phyloP scores from a whole-genome alignment of 345 rosid genomes.

The Hibiscus tridactylites region DNA sequence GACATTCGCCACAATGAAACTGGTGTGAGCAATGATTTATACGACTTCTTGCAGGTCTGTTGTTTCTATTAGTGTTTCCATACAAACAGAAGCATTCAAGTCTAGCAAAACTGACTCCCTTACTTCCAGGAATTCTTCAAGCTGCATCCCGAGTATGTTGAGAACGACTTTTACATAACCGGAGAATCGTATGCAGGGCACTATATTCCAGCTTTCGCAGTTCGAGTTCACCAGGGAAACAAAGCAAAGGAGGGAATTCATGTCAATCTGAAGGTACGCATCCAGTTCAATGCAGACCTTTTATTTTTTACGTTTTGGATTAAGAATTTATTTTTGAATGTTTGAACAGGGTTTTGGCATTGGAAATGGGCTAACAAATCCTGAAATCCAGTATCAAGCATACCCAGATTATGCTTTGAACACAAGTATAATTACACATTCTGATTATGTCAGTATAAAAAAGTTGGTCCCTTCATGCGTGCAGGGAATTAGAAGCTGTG shows the following conservation, averaged over 20 bases:
- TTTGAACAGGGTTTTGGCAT: constrained; percentile 73
- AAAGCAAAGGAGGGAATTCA: constrained; percentile 65
- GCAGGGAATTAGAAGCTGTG: constrained; percentile 33
- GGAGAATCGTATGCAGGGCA: constrained; percentile 98
- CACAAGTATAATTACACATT: constrained; percentile 38
- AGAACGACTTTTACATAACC: constrained; percentile 71
- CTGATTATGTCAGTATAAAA: constrained; percentile 39
- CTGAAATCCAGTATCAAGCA: constrained; percentile 68
- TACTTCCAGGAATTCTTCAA: constrained; percentile 59
- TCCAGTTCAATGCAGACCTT: neutral
- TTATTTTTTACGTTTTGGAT: neutral
- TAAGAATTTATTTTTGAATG: neutral
- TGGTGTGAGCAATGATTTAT: constrained; percentile 74
- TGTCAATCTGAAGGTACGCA: constrained; percentile 64
- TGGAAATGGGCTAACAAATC: constrained; percentile 80
- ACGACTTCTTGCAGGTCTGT: constrained; percentile 41
- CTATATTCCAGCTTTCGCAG: constrained; percentile 75
- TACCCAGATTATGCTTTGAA: constrained; percentile 67
- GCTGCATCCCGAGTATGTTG: constrained; percentile 48
- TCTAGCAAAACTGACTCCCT: too few relatives aligned
- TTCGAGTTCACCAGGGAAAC: constrained; percentile 64
- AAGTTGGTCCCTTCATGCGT: constrained; percentile 38
- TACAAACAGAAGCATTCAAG: too few relatives aligned
- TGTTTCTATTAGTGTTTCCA: too few relatives aligned
- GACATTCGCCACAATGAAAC: constrained; percentile 59